phyloP scores from a whole-genome alignment of 2,329 filamentous ascomycete species.

The Colletotrichum spaethianum region DNA sequence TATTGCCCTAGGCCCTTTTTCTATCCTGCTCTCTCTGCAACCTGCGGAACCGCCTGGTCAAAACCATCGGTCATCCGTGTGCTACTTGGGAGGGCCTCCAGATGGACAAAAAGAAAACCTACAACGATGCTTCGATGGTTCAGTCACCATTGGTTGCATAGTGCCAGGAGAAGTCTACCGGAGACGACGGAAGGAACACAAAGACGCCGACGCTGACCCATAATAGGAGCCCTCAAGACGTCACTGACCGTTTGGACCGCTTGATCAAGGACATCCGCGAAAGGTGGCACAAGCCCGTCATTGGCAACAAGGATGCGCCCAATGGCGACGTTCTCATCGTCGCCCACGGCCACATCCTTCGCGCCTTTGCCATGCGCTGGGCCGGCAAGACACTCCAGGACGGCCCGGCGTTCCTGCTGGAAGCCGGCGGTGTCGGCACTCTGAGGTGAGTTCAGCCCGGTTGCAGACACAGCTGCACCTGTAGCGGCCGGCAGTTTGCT shows the following conservation, averaged over 20 bases:
- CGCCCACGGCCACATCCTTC: slow-evolving; percentile 90
- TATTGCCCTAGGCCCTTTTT: slow-evolving; percentile 42
- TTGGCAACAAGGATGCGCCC: slow-evolving; percentile 59
- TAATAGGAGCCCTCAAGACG: slow-evolving; percentile 76
- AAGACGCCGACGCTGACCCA: neutral
- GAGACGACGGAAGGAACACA: neutral
- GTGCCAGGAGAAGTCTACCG: neutral
- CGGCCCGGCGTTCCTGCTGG: slow-evolving; percentile 85
- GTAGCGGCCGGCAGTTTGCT: neutral
- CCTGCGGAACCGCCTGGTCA: neutral
- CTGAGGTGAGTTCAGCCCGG: slow-evolving; percentile 70
- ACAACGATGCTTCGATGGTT: neutral
- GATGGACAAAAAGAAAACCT: neutral
- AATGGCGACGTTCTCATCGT: slow-evolving; percentile 71
- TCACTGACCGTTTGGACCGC: slow-evolving; percentile 80
- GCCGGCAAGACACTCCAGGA: slow-evolving; percentile 79
- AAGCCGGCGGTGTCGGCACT: slow-evolving; percentile 88
- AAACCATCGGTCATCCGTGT: no score
- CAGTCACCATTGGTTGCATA: neutral
- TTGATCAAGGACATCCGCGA: slow-evolving; percentile 82
- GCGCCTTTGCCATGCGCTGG: slow-evolving; percentile 92
- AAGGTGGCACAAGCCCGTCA: slow-evolving; percentile 73
- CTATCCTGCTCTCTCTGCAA: neutral
- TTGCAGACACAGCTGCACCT: neutral
- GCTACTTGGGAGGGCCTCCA: neutral